Percentiles rank a stretch among this genome's conserved stretches.
phyloP scores from a whole-genome alignment of 2,329 filamentous ascomycete species.

The Fusarium penzigii region DNA sequence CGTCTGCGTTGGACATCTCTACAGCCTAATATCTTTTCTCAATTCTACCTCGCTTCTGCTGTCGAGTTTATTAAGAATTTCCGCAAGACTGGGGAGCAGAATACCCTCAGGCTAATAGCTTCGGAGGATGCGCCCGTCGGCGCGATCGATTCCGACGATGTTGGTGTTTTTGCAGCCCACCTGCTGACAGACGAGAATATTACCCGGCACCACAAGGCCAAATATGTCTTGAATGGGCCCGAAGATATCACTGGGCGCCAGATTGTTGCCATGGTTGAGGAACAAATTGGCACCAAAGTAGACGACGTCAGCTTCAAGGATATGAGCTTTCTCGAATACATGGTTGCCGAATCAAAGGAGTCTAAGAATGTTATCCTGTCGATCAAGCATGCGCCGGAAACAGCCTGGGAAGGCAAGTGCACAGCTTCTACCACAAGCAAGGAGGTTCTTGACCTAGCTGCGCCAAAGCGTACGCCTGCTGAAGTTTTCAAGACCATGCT shows the following conservation, averaged over 20 bases:
- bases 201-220: slow-evolving; percentile 32
- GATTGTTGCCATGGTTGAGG: slow-evolving; percentile 37
- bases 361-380: slow-evolving; percentile 33
- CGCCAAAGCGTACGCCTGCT: slow-evolving; percentile 30
- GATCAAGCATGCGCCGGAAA: slow-evolving; percentile 22
- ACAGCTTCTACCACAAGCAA: slow-evolving; percentile 27
- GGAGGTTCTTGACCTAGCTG: slow-evolving; percentile 32
- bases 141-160: slow-evolving; percentile 33
- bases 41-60: slow-evolving; percentile 21
- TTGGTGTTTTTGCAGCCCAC: slow-evolving; percentile 38
- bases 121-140: slow-evolving; percentile 33
- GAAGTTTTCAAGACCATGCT: slow-evolving; percentile 18
- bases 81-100: slow-evolving; percentile 35
- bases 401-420: slow-evolving; percentile 35
- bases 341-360: slow-evolving; percentile 12
- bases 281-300: slow-evolving; percentile 28
- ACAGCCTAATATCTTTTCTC: slow-evolving; percentile 34
- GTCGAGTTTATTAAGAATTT: slow-evolving; percentile 35
- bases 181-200: slow-evolving; percentile 34
- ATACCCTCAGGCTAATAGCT: slow-evolving; percentile 28
- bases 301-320: slow-evolving; percentile 35
- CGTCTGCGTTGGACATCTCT: slow-evolving; percentile 41
- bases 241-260: slow-evolving; percentile 39
- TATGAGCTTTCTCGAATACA: slow-evolving; percentile 29
- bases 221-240: slow-evolving; percentile 42